Base-by-base conservation (phyloP, 2,329 filamentous ascomycete genomes). In the Ceratocystis eucalypticola region DNA sequence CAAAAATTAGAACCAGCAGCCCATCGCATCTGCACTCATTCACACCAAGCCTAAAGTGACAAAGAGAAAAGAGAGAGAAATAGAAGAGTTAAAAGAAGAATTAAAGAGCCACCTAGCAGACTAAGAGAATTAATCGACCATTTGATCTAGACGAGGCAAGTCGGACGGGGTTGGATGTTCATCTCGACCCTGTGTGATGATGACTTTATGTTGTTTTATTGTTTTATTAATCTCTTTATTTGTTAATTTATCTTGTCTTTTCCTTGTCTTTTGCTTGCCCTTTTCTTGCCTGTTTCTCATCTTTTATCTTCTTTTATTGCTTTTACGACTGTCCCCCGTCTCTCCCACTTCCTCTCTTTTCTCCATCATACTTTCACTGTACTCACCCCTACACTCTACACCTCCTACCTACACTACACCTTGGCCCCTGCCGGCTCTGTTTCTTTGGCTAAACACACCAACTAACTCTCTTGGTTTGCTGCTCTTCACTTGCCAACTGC, bases 21-120 rank as follows among this genome's bases (percentile, higher is more conserved):
- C 20, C 50, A 57, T 30, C 22, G 4, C 50, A 57, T 33, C 25
- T 33, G 50, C 50, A 57, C 30, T 30, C 8, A 57, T n/a, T 30
- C 10, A 57, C 20, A 57, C 33, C 50, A 28, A 57, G 50, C 22
- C 50, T 12, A 28, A 22, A 57, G 15, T 25, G 22, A 25, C 41
- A 63, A 48, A 48, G 22, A 63, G 25, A 63, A 48, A 63, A 48
- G 25, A 48, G 45, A 30, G 41, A 22, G 30, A 50, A 63, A 48
- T 28, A 15, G 12, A 28, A 62, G 20, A 30, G n/a, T 46, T 17
- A 46, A 46, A 8, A 5, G n/a, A 48, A 48, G 28, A 48, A 48
- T 15, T 30, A 28, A 5, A 25, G n/a, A 50, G 17, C n/a, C 46
- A 50, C n/a, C 7, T 10, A 37, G 8, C 33, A 37, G 33, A 10